Evolutionary conservation across 805 yeast species (phyloP), one percentile per base, ranked within the genome.

Genomic region (Kodamaea sagamina): DNA sequence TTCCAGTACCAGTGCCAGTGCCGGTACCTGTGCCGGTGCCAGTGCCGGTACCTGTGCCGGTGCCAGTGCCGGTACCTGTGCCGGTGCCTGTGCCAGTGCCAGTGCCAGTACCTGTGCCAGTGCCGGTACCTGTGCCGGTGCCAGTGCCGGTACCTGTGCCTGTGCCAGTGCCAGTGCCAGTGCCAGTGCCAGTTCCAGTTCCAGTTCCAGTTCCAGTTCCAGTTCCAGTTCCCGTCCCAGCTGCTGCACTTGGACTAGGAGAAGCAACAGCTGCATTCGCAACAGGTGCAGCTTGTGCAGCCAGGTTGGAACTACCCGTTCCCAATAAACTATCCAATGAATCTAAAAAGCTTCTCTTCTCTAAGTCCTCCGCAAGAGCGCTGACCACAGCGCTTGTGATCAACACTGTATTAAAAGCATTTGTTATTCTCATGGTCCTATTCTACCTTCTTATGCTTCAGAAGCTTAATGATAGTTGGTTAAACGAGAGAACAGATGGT

Each of bases 361-460:
- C 46, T 32, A 21, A 28, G 15, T 32, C 39, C 32, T 38, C 41
- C 26, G 39, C 32, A 15, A 47, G 43, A 10, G 49, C 54, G 27
- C 44, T 52, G 28, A 54, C 60, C 34, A 59, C 47, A n/a, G 58
- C 56, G 19, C 61, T 44, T 29, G 57, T 51, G 34, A 53, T 48
- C 55, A 61, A 54, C 35, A 59, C 48, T 41, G 54, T 53, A 47
- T 48, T 53, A 40, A 55, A 49, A 41, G 58, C 57, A 44, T 58
- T 47, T 16, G 51, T 44, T 47, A 60, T 43, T 50, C 53, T 61
- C 66, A 61, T 61, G 24, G 25, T 50, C 29, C 29, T 10, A n/a
- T 39, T 35, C 32, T 38, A 42, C 41, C 36, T 50, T 28, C 19
- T 21, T 34, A 24, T 12, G 39, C 25, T 29, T 35, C 32, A 24